These are phyloP conservation scores for Leishmania major DNA, from an alignment of 208 protist genomes.

Conservation along the genomic window DNA sequence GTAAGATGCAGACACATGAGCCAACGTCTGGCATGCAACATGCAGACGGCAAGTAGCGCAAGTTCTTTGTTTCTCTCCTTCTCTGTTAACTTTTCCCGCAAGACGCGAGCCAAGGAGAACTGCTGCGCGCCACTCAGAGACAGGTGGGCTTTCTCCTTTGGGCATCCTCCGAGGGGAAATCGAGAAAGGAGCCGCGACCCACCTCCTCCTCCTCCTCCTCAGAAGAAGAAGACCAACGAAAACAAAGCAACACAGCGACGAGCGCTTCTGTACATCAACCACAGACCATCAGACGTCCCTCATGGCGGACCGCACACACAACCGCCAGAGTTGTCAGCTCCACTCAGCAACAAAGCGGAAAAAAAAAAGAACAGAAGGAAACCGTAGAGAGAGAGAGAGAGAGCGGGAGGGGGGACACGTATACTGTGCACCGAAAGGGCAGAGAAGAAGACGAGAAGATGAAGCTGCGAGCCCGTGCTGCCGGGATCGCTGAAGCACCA, in stretches of 20 bases:
- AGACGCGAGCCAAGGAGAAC: neutral
- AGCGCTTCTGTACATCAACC: conserved; percentile 4
- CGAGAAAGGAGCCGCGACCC: neutral
- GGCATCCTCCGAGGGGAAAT: neutral
- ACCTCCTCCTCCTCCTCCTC: neutral
- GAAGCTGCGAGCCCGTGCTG: neutral
- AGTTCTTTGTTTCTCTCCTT: neutral
- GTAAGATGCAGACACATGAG: neutral
- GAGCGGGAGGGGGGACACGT: neutral
- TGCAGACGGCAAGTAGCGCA: too few species aligned
- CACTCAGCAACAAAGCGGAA: neutral
- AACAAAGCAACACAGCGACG: neutral
- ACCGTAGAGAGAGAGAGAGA: neutral
- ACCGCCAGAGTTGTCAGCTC: neutral
- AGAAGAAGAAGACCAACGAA: neutral
- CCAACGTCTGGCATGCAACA: neutral
- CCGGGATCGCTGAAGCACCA: neutral
- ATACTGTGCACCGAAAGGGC: neutral
- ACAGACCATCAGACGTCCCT: neutral
- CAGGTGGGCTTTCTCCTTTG: neutral
- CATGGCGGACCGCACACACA: neutral
- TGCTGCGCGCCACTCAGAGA: neutral
- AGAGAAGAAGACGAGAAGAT: neutral
- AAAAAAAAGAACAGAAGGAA: neutral
- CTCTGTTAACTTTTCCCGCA: neutral